Evolutionary conservation across 2,329 filamentous ascomycete species (phyloP), one percentile per base, ranked within the genome.

Genomic region (Colletotrichum ledebouriae): DNA sequence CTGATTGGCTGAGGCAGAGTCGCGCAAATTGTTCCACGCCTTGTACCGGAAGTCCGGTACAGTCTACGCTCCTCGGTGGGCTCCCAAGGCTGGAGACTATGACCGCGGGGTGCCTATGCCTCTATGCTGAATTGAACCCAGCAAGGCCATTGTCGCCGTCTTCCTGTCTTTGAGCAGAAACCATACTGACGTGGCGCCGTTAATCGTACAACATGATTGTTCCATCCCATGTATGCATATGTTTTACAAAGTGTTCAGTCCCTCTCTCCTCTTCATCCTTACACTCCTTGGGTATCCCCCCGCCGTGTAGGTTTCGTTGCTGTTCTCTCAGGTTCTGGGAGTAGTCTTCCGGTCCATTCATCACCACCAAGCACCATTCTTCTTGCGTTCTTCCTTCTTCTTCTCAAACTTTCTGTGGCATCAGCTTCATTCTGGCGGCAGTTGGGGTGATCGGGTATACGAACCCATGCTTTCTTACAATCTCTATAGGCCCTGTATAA

Each of bases 381-480:
- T 72, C 61, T 69, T 71, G 13, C 74, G 70, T 47, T 76, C 74
- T 42, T 71, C 67, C 58, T 69, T 75, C 44, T 76, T 71, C 67
- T 74, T 76, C 7, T 77, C 74, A 4, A 75, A 72, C 77, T 78
- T 34, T 22, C 13, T 9, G 33, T 29, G 2, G 12, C 4, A 55
- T 70, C 6, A 69, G 57, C 11, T 9, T 33, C 52, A 34, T n/a
- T 41, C 13, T 17, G 13, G n/a, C n/a, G 33, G 33, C 7, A n/a
- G 17, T 3, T 6, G 22, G 17, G 2, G 49, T 11, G 25, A 25
- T 41, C 6, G 12, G 49, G 6, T 47, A 17, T 13, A 74, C 83
- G 71, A 85, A 97, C 94, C 94, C 94, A 98, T 83, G 90, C 87
- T 82, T 97, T 94, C 80, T 98, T 98, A 81, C 95, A 98, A 71